Base-by-base conservation (phyloP, 805 yeast species). In the Pichia eremophila region DNA sequence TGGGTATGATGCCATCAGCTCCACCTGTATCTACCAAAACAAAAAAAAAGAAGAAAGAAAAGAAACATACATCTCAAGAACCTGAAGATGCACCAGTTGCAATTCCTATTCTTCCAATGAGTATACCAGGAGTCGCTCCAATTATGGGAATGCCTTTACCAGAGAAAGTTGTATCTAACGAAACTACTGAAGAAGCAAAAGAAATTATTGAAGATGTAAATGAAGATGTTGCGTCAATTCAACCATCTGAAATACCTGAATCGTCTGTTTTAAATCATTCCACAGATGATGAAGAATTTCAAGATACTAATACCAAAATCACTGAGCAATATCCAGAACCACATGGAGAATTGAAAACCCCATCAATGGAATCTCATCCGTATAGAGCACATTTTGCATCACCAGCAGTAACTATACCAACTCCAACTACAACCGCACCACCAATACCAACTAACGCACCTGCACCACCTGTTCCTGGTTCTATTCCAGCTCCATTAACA, bases 61-160 rank as follows among this genome's bases (percentile, higher is more conserved):
- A 47, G 17, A 46, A 40, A 15, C 29, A 5, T 14, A 15, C n/a
- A 14, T 14, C n/a, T 15, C 8, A 54, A n/a, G 55, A 54, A 28
- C 41, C 46, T n/a, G 37, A 57, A 7, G 56, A 58, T 6, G 41
- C 56, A 0, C 64, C 71, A 8, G 61, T 60, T 22, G 73, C 80
- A 0, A 63, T 77, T 47, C 80, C 83, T 4, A 68, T 76, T n/a
- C 59, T 78, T 59, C 81, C 84, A 18, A 68, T 73, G 60, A 14
- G 36, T 34, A 73, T 74, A 3, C 66, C 60, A 38, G 73, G 73
- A 6, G 57, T 56, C 19, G 59, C 65, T 3, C 59, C 68, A 25
- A 40, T 39, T 3, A 35, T 47, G 34, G 40, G 46, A 4, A 41
- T 41, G 50, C 50, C 50, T 6, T 25, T 29, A 17, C 39, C 42